Conservation (phyloP, 768 basidiomycete genomes). For the Amanita rimosa region DNA sequence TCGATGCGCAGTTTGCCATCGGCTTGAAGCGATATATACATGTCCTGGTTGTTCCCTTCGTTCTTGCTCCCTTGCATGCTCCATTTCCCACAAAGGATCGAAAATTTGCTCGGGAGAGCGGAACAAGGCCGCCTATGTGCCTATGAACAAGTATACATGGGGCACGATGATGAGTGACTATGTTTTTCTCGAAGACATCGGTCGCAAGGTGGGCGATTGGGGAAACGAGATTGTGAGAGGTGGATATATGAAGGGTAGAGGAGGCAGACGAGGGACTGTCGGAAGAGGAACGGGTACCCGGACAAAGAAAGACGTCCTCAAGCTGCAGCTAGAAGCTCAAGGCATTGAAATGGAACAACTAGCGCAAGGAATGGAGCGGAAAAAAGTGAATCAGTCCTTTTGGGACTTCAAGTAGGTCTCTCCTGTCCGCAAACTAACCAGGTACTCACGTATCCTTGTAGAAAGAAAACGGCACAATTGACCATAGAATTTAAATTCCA, state of each 20-base stretch:
- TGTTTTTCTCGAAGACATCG: constrained; percentile 72
- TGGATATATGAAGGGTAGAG: constrained; percentile 30
- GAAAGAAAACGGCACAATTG: constrained; percentile 54
- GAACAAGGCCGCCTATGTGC: constrained; percentile 61
- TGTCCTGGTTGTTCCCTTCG: constrained; percentile 66
- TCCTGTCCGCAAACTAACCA: constrained; percentile 5
- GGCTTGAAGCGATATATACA: constrained; percentile 49
- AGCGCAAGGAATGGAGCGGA: constrained; percentile 73
- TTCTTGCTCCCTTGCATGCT: constrained; percentile 67
- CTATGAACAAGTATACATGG: constrained; percentile 79
- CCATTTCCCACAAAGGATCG: constrained; percentile 50
- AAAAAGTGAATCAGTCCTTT: constrained; percentile 67
- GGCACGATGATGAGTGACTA: constrained; percentile 89
- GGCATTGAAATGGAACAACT: constrained; percentile 71
- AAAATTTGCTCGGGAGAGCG: constrained; percentile 62
- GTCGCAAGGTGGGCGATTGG: constrained; percentile 65
- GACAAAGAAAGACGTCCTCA: constrained; percentile 59
- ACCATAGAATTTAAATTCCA: constrained; percentile 69
- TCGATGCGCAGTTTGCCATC: constrained; percentile 40
- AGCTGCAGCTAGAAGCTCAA: constrained; percentile 50
- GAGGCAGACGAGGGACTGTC: constrained; percentile 16
- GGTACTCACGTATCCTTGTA: constrained; percentile 17
- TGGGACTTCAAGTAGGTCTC: constrained; percentile 65
- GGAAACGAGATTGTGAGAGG: constrained; percentile 59
- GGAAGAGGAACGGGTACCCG: constrained; percentile 11